A percentile compares a stretch with the other conserved stretches of the same genome.
These are phyloP conservation scores for Flaveria robusta DNA, from an alignment of 129 eudicot species.

Conservation along the genomic window DNA sequence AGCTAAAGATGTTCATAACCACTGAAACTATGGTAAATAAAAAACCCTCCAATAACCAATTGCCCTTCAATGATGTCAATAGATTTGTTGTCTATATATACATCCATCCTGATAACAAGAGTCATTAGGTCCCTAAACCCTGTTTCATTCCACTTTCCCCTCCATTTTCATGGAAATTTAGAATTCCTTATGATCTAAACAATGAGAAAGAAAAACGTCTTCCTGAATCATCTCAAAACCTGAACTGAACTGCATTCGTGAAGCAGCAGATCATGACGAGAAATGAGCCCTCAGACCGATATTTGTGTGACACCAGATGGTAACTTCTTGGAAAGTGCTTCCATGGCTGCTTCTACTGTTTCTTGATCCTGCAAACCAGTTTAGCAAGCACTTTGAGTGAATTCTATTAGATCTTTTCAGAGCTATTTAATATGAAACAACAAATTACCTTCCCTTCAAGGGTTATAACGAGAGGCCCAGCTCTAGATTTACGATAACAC, in stretches of 20 bases:
- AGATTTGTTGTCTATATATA: slow-evolving; percentile 28
- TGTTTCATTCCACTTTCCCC: slow-evolving; percentile 8
- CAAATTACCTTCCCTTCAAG: slow-evolving; percentile 74
- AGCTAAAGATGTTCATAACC: neutral
- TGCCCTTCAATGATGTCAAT: slow-evolving; percentile 31
- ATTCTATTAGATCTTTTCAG: neutral
- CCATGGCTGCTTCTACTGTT: slow-evolving; percentile 62
- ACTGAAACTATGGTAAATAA: slow-evolving; percentile 5
- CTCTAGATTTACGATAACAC: slow-evolving; percentile 73
- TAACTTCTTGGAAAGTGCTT: slow-evolving; percentile 59
- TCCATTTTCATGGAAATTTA: slow-evolving; percentile 11
- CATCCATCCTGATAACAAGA: slow-evolving; percentile 27
- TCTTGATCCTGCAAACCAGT: slow-evolving; percentile 59
- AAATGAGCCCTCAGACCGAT: slow-evolving; percentile 24
- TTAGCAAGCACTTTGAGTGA: slow-evolving; percentile 1
- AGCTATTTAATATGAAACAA: neutral
- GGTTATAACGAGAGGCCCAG: slow-evolving; percentile 64
- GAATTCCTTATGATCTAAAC: neutral
- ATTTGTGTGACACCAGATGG: slow-evolving; percentile 28
- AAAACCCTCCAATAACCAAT: slow-evolving; percentile 11
- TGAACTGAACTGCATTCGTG: slow-evolving; percentile 7
- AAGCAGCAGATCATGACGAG: slow-evolving; percentile 20
- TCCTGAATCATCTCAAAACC: slow-evolving; percentile 20
- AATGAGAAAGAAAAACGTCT: neutral
- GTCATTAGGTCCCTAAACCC: slow-evolving; percentile 20